Evolutionary conservation across 352 stramenopile species (phyloP).

Genomic region (Ochromonadaceae sp.): DNA sequence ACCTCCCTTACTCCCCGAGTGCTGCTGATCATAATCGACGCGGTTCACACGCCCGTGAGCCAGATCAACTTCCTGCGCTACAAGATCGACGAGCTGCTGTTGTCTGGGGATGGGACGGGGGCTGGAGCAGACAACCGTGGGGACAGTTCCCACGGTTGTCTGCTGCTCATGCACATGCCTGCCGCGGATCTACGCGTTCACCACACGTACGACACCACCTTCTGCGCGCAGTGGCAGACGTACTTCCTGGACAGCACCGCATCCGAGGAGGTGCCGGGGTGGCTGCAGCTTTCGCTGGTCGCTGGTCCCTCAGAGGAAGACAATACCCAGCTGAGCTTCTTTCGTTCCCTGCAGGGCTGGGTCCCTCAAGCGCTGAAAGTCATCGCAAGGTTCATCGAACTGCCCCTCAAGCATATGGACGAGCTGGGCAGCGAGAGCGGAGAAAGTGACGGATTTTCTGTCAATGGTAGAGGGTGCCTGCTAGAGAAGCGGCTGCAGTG

Average conservation of each 20-base stretch:
- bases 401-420: background rate
- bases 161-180: slow-evolving; percentile 32
- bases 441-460: too few species aligned
- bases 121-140: too few species aligned
- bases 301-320: background rate
- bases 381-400: background rate
- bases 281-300: background rate
- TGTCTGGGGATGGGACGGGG: too few species aligned
- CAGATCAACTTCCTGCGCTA: slow-evolving; percentile 32
- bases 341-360: background rate
- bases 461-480: too few species aligned
- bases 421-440: background rate
- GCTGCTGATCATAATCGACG: slow-evolving; percentile 36
- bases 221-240: slow-evolving; percentile 30
- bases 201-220: slow-evolving; percentile 30
- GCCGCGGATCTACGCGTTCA: slow-evolving; percentile 18
- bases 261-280: background rate
- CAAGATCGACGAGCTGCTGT: slow-evolving; percentile 26
- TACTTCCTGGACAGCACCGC: slow-evolving; percentile 31
- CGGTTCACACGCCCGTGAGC: slow-evolving; percentile 19
- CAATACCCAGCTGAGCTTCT: background rate
- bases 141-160: slow-evolving; percentile 23
- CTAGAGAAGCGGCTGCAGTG: background rate
- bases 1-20: too few species aligned
- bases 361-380: background rate